Conservation (phyloP, 163 green algal species). For the Volvox carteri region DNA sequence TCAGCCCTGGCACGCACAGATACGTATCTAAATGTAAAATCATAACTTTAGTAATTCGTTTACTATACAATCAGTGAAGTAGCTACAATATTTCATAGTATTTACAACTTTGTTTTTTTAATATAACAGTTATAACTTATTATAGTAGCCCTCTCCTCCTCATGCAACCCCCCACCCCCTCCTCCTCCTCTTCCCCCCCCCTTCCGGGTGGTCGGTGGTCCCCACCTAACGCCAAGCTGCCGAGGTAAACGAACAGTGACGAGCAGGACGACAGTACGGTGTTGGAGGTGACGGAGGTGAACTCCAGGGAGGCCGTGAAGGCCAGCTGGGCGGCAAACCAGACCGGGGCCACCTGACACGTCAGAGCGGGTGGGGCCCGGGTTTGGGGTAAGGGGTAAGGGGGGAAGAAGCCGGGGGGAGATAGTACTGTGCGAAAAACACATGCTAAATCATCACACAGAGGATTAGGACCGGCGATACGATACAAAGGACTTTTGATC, state of each 20-base stretch:
- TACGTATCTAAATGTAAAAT: too few relatives aligned
- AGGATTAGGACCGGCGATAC: not conserved
- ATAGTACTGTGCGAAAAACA: not conserved
- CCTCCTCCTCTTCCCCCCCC: not conserved
- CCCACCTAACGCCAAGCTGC: conserved; percentile 44
- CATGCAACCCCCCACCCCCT: too few relatives aligned
- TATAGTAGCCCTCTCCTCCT: too few relatives aligned
- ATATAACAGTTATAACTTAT: too few relatives aligned
- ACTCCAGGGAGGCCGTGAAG: conserved; percentile 92
- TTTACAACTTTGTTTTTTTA: too few relatives aligned
- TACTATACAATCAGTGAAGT: too few relatives aligned
- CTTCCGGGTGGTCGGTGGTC: not conserved
- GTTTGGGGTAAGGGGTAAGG: not conserved
- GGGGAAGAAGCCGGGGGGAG: not conserved
- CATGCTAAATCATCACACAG: too few relatives aligned
- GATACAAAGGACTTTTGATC: not conserved
- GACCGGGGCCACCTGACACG: conserved; percentile 87
- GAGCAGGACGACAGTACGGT: conserved; percentile 93
- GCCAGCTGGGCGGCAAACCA: conserved; percentile 94
- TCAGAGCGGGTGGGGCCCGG: not conserved
- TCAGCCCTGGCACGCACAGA: too few relatives aligned
- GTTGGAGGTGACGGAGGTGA: conserved; percentile 96
- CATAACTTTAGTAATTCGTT: too few relatives aligned
- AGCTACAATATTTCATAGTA: too few relatives aligned
- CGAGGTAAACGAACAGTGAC: conserved; percentile 91